Percentiles rank a stretch among this genome's conserved stretches.
Evolutionary conservation across 169 alveolate genomes (phyloP).

Genomic region (Plasmodium adleri): DNA sequence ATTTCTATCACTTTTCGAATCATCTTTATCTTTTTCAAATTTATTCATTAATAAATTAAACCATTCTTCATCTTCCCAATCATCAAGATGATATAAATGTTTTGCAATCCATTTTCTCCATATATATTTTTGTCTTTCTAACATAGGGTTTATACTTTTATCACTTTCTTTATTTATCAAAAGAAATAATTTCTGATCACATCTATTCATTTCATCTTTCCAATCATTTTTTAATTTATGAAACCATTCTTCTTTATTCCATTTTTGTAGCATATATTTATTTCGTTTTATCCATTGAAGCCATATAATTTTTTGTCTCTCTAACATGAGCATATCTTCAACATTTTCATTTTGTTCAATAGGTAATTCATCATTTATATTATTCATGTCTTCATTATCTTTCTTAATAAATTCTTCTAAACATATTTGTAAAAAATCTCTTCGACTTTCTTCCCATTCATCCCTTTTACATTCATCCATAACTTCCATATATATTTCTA

Average conservation of each 20-base stretch:
- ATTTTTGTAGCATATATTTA: not conserved
- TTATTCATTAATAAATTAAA: too few relatives aligned
- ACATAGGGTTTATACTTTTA: not conserved
- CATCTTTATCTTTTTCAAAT: too few relatives aligned
- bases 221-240: not conserved
- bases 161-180: not conserved
- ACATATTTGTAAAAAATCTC: not conserved
- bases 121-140: not conserved
- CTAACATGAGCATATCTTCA: too few relatives aligned
- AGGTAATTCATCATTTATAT: not conserved
- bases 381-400: not conserved
- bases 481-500: too few relatives aligned
- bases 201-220: not conserved
- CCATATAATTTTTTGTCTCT: not conserved
- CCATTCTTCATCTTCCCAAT: too few relatives aligned
- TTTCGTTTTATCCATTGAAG: not conserved
- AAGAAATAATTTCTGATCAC: not conserved
- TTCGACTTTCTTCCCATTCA: too few relatives aligned
- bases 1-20: too few relatives aligned
- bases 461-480: too few relatives aligned
- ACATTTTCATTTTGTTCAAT: too few relatives aligned
- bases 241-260: not conserved
- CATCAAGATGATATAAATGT: too few relatives aligned
- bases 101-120: not conserved
- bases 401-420: not conserved